Evolutionary conservation across 176 grass and related monocot genomes (phyloP).

Genomic region (Pontederia paniculata): DNA sequence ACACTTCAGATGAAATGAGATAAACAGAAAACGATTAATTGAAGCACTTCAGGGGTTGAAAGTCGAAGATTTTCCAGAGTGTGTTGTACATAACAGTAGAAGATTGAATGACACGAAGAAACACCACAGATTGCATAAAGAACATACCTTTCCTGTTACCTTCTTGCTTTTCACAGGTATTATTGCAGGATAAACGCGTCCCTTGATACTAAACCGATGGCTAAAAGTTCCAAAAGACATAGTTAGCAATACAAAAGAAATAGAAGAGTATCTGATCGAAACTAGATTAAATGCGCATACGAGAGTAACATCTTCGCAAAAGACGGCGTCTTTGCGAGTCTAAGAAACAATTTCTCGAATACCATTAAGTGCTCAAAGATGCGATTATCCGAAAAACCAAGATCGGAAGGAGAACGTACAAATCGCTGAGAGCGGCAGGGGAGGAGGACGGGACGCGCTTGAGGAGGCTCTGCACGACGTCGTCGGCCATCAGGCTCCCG

Average conservation of each 20-base stretch:
- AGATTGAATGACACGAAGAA: too few species aligned
- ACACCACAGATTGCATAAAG: not conserved
- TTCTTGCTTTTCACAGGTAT: slow-evolving; percentile 33
- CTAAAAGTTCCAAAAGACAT: slow-evolving; percentile 24
- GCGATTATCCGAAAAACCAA: not conserved
- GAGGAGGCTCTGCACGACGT: slow-evolving; percentile 57
- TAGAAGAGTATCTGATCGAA: not conserved
- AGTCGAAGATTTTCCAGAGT: too few species aligned
- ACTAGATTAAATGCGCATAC: not conserved
- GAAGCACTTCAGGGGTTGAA: too few species aligned
- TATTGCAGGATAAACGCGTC: slow-evolving; percentile 82
- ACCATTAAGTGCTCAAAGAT: not conserved
- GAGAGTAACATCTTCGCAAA: not conserved
- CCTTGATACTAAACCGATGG: slow-evolving; percentile 59
- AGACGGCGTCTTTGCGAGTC: too few species aligned
- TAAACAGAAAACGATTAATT: too few species aligned
- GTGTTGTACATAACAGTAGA: too few species aligned
- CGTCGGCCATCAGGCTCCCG: slow-evolving; percentile 67
- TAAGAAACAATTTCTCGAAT: not conserved
- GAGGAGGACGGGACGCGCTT: slow-evolving; percentile 44
- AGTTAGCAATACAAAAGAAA: not conserved
- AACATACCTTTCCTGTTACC: slow-evolving; percentile 52
- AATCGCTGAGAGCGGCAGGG: slow-evolving; percentile 36
- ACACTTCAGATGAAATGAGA: too few species aligned
- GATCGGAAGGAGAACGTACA: slow-evolving; percentile 22